Evolutionary conservation across 306 rosid species (phyloP).

Genomic region (Quercus cerris): DNA sequence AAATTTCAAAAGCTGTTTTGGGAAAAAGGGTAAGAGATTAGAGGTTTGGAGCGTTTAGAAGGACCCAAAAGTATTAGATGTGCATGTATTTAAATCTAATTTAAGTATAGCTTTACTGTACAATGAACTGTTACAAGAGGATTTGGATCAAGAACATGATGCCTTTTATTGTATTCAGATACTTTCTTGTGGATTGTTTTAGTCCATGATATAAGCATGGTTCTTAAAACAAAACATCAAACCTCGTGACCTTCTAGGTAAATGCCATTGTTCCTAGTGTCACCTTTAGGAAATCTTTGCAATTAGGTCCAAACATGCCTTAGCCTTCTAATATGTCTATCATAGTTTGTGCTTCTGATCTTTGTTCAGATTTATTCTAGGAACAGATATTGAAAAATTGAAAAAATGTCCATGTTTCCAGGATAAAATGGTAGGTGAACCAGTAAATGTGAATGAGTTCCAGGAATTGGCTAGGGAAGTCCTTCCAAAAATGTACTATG

Average conservation of each 20-base stretch:
- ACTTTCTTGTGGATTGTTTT: no score
- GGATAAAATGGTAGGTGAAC: constrained; percentile 46
- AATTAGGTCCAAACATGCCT: background rate
- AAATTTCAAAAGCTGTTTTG: no score
- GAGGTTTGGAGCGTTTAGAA: no score
- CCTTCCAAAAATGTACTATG: constrained; percentile 60
- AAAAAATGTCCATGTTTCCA: constrained; percentile 14
- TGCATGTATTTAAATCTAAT: no score
- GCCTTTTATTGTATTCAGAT: no score
- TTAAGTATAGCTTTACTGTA: no score
- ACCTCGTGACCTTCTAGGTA: background rate
- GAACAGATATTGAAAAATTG: background rate
- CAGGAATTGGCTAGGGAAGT: constrained; percentile 48
- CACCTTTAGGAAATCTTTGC: background rate
- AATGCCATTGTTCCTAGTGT: background rate
- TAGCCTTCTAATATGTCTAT: background rate
- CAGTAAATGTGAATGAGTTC: constrained; percentile 54
- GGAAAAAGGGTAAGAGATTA: no score
- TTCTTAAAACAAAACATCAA: background rate
- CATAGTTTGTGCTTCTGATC: background rate
- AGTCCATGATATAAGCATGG: no score
- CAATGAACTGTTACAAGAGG: no score
- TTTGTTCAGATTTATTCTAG: background rate
- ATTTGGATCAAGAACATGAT: no score
- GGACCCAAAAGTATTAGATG: no score